Evolutionary conservation across 345 rosid species (phyloP), one percentile per base, ranked within the genome.

Genomic region (Salix dunnii): DNA sequence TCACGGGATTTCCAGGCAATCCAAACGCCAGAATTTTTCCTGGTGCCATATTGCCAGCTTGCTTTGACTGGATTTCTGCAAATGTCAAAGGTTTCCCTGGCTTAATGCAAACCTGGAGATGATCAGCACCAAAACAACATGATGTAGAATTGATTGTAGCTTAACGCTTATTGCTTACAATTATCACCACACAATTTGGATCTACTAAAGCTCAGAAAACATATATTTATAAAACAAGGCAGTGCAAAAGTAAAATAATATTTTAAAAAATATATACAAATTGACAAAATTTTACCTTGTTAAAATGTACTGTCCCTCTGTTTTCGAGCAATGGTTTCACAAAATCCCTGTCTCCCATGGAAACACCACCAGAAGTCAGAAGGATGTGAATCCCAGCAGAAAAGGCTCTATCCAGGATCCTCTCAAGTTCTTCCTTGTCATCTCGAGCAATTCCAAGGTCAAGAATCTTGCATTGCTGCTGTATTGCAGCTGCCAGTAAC

Each of bases 301-400:
- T 81, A 79, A 96, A 91, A 84, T 91, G 81, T 71, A 93, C 75
- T 58, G 72, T 91, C 79, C 99, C 98, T 79, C 79, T 90, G 80
- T 85, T 92, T 84, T 82, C 81, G 75, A 96, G 89, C 68, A 96
- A 73, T 80, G 98, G 97, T 88, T 91, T 91, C 82, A 93, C 85
- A 75, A 93, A 93, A 82, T 93, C 99, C 81, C 80, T 92, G 89
- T 96, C 99, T 73, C 98, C 98, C 98, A 96, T 96, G 74, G 99
- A 96, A 84, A 96, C 96, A 80, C 99, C 99, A 7, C 99, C 98
- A 72, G 98, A 96, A 78, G 95, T 93, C 73, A 96, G 74, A 77
- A 96, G 88, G 80, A 96, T 89, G 87, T 91, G 86, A 55, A 90
- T 87, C 48, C 91, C 95, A 73, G 92, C 78, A 75, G 90, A 83